Evolutionary conservation across 768 basidiomycete species (phyloP), one percentile per base, ranked within the genome.

Genomic region (Butyriboletus loyo): DNA sequence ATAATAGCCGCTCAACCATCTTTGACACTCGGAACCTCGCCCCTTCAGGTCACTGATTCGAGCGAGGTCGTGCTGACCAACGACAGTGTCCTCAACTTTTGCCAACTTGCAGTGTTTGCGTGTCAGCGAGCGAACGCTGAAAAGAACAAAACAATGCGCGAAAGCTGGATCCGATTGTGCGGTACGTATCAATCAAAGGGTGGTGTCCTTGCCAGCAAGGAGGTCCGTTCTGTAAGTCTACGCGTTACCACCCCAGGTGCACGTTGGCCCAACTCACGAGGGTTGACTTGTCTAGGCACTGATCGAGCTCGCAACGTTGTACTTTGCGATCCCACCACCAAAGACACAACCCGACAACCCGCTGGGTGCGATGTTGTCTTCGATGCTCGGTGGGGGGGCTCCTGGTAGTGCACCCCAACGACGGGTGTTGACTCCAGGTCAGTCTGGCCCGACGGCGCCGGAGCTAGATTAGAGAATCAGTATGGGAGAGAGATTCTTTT

Each of bases 301-400:
- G 44, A 75, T 75, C 46, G 87, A 89, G 49, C 73, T 95, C 46
- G 84, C 80, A 5, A 77, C 77, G 14, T 68, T 93, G 24, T 94
- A 91, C 71, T 98, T 99, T 71, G 86, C 86, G 8, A 86, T 98
- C 44, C 87, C 91, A 7, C 87, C 84, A 32, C 89, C 92, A 46
- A 77, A 86, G 52, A 69, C 73, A 49, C 81, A 85, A 66, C 78
- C 82, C 11, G 83, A 76, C 7, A 96, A 96, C 65, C 87, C 95
- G 6, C 70, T 98, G 45, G 89, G 86, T 27, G 92, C 94, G 27
- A 88, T 98, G 79, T 73, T 98, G 70, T 90, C 92, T 5, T 85
- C 86, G 5, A 73, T 98, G 66, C 87, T 98, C 53, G 94, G 94
- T 25, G 91, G 91, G 7, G 79, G 79, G 2, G 60, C 75, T 10